phyloP scores from a whole-genome alignment of 106 monocot species.

The Chionographis japonica region DNA sequence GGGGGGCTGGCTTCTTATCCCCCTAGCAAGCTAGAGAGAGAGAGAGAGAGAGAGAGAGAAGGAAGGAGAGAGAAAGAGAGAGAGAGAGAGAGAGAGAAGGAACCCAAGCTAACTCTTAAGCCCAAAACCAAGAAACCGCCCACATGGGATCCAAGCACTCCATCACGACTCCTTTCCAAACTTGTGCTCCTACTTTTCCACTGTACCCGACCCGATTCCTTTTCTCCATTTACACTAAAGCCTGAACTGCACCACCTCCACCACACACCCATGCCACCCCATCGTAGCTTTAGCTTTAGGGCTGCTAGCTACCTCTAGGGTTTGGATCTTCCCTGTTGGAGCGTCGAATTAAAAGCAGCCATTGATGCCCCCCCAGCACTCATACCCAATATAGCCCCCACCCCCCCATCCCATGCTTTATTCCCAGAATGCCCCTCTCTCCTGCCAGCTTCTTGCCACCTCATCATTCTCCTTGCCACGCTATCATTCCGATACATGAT shows the following conservation, averaged over 20 bases:
- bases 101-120: not conserved
- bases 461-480: not conserved
- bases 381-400: too few species aligned
- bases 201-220: not conserved
- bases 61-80: too few species aligned
- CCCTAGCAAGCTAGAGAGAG: not conserved
- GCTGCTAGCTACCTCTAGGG: not conserved
- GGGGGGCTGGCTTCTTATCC: not conserved
- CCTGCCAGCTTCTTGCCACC: not conserved
- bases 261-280: not conserved
- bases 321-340: not conserved
- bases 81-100: too few species aligned
- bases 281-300: not conserved
- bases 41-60: too few species aligned
- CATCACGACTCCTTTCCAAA: constrained; percentile 5
- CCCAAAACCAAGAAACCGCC: constrained; percentile 11
- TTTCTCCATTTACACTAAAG: constrained; percentile 61
- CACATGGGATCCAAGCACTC: constrained; percentile 15
- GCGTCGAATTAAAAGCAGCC: too few species aligned
- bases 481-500: not conserved
- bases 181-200: constrained; percentile 22
- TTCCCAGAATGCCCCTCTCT: too few species aligned
- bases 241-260: constrained; percentile 21
- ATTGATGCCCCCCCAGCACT: too few species aligned
- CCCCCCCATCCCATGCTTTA: too few species aligned